These are phyloP conservation scores for Epichloe gansuensis DNA, from an alignment of 2,329 filamentous ascomycete species.

Conservation along the genomic window DNA sequence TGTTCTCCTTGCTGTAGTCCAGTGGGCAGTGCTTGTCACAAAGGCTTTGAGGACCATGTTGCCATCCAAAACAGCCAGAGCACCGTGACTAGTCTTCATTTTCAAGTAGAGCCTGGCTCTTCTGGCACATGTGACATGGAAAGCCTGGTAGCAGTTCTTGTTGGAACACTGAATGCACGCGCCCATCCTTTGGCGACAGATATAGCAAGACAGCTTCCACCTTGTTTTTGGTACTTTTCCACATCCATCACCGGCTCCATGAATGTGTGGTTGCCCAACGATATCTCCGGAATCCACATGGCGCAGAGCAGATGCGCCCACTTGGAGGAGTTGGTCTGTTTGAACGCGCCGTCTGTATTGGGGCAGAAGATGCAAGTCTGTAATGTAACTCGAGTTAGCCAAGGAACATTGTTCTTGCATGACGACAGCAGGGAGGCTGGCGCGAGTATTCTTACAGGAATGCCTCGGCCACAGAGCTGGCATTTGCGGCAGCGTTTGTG, in stretches of 20 bases:
- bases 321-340: conserved; percentile 90
- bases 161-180: conserved; percentile 97
- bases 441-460: conserved; percentile 47
- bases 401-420: not conserved
- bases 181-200: conserved; percentile 95
- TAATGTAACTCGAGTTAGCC: not conserved
- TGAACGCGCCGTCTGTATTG: conserved; percentile 94
- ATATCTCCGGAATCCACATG: conserved; percentile 97
- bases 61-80: conserved; percentile 64
- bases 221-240: conserved; percentile 86
- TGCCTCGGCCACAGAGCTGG: conserved; percentile 83
- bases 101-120: conserved; percentile 79
- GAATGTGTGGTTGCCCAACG: conserved; percentile 87
- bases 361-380: conserved; percentile 96
- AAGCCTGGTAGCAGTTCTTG: conserved; percentile 92
- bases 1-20: conserved; percentile 80
- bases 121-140: conserved; percentile 92
- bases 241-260: conserved; percentile 98
- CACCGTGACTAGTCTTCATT: conserved; percentile 88
- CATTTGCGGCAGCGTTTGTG: conserved; percentile 97
- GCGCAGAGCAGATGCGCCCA: conserved; percentile 96
- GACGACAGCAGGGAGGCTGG: not conserved
- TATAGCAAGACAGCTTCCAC: conserved; percentile 92
- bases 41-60: conserved; percentile 77
- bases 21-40: conserved; percentile 89